Evolutionary conservation across 2,329 filamentous ascomycete species (phyloP).

Genomic region (Fusarium tricinctum): DNA sequence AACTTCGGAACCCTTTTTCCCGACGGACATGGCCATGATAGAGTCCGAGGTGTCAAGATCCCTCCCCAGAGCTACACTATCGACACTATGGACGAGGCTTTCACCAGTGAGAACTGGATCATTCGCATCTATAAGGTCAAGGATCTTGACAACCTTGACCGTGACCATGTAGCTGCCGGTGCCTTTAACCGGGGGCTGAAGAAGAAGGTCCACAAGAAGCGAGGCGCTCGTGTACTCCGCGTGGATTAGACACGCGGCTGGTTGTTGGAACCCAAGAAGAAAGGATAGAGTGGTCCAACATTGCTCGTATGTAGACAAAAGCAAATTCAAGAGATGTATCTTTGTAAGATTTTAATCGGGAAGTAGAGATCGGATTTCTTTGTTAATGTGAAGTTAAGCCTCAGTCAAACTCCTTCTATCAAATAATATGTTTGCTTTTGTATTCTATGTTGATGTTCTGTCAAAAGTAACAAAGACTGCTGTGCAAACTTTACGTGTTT

Average conservation of each 20-base stretch:
- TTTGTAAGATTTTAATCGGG: conserved; percentile 52
- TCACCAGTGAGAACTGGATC: conserved; percentile 99
- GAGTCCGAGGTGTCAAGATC: conserved; percentile 84
- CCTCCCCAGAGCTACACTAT: conserved; percentile 89
- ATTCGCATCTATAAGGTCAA: conserved; percentile 99
- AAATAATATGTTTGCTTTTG: conserved; percentile 15
- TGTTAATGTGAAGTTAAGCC: conserved; percentile 3
- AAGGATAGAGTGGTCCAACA: conserved; percentile 41
- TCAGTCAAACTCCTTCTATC: not conserved
- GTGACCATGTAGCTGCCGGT: conserved; percentile 80
- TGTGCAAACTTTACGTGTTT: conserved; percentile 8
- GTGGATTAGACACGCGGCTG: conserved; percentile 70
- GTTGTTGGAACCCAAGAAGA: conserved; percentile 30
- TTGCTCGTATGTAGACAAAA: conserved; percentile 54
- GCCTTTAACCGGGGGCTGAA: conserved; percentile 85
- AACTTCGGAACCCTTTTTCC: conserved; percentile 96
- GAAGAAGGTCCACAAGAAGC: conserved; percentile 81
- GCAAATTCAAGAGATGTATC: conserved; percentile 56
- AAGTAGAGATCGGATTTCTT: conserved; percentile 31
- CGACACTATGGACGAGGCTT: conserved; percentile 93
- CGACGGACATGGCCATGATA: conserved; percentile 87
- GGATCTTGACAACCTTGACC: conserved; percentile 94
- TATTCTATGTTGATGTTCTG: not conserved
- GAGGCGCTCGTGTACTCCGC: conserved; percentile 77
- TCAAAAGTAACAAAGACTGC: conserved; percentile 19